Base-by-base conservation (phyloP, 169 alveolate genomes). In the Cytauxzoon felis region DNA sequence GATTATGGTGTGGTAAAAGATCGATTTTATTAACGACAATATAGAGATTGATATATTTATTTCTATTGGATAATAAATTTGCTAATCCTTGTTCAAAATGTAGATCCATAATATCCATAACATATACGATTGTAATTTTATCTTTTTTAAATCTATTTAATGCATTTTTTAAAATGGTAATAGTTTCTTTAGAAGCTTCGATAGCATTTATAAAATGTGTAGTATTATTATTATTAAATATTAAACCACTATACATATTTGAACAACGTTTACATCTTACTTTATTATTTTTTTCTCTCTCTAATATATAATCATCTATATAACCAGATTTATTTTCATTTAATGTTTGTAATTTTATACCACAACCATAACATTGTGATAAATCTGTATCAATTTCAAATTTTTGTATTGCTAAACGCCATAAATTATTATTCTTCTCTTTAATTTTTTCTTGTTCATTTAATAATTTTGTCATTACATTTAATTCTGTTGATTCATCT, bases 321-420 rank as follows among this genome's bases (percentile, higher is more conserved):
- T 21, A 73, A 9, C 84, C 84, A 29, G 23, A 38, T 0, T 9
- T 1, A 5, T 9, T 30, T 11, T 8, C 18, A 32, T 80, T 63
- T 3, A 24, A 24, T 21, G 79, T 43, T 41, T 85, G 91, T 36
- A 85, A 56, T 26, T 58, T 51, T 19, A 80, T 70, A 47, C 91
- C 91, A 43, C 91, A 85, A 5, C 91, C 91, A 27, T 50, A 56
- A 38, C 91, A 85, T n/a, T 48, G 64, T 24, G 49, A 8, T 3
- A 57, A 8, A 18, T 43, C 71, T 18, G 41, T 43, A 7, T 34
- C 72, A 0, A 73, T 43, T 27, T 24, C 41, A 32, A 73, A 73
- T 16, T 45, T 59, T 19, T 30, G 68, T 26, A 73, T 48, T 43
- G 50, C 47, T 2, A 9, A 42, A 58, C 50, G 43, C 81, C 81